These are phyloP conservation scores for Xerocomellus dryophilus DNA, from an alignment of 768 basidiomycete species.

Conservation along the genomic window DNA sequence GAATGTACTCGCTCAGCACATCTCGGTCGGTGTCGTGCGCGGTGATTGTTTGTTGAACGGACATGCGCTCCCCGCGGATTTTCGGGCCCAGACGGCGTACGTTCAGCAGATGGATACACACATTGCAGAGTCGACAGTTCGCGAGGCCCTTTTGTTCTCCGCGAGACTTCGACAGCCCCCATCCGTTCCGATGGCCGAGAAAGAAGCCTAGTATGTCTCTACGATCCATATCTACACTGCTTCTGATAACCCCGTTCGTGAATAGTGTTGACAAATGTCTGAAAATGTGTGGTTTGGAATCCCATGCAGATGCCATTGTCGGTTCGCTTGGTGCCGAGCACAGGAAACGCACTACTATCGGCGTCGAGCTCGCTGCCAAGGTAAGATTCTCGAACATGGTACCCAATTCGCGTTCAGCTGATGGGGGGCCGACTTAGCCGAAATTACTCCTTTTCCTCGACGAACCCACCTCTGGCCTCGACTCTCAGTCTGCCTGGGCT, in stretches of 20 bases:
- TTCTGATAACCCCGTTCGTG: no score
- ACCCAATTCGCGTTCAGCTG: neutral
- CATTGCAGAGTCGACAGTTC: conserved; percentile 68
- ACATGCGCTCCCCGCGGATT: conserved; percentile 50
- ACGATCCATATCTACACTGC: no score
- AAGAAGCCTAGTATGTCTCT: conserved; percentile 38
- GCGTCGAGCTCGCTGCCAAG: conserved; percentile 58
- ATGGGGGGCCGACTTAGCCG: conserved; percentile 23
- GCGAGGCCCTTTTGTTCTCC: conserved; percentile 78
- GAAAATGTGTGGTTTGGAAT: conserved; percentile 64
- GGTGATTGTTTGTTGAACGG: conserved; percentile 59
- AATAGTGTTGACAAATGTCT: conserved; percentile 50
- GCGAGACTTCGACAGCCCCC: conserved; percentile 75
- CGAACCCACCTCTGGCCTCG: conserved; percentile 58
- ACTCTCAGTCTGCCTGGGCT: conserved; percentile 51
- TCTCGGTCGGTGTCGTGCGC: conserved; percentile 43
- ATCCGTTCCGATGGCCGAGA: conserved; percentile 61
- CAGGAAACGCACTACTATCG: conserved; percentile 57
- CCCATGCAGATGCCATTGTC: conserved; percentile 60
- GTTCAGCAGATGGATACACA: conserved; percentile 81
- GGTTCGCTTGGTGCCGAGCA: conserved; percentile 51
- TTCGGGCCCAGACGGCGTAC: conserved; percentile 54
- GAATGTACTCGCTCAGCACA: conserved; percentile 54
- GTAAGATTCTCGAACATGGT: conserved; percentile 19
- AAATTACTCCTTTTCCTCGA: conserved; percentile 55